A percentile compares a stretch with the other conserved stretches of the same genome.
Evolutionary conservation across 257 asterid genomes (phyloP).

Genomic region (Agastache rugosa): DNA sequence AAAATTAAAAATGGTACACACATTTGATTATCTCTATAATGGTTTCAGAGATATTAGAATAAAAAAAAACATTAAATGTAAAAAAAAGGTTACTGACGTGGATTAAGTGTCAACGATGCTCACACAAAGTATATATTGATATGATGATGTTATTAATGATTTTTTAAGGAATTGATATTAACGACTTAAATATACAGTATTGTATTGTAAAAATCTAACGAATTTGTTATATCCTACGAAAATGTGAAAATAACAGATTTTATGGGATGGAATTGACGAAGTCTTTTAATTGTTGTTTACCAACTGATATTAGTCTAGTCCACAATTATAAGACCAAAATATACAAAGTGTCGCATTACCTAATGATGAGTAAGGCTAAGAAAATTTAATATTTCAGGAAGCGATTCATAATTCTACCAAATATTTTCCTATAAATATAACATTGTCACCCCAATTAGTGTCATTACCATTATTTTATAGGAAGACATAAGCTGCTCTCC

Average conservation of each 20-base stretch:
- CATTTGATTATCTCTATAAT: no score
- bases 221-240: slow-evolving; percentile 21
- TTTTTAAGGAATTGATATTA: neutral
- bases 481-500: neutral
- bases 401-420: neutral
- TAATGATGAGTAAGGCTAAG: slow-evolving; percentile 36
- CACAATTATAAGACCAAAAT: neutral
- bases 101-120: no score
- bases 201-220: neutral
- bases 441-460: neutral
- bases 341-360: slow-evolving; percentile 26
- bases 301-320: slow-evolving; percentile 18
- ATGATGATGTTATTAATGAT: no score
- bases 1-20: no score
- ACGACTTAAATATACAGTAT: neutral
- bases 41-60: no score
- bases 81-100: no score
- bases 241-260: slow-evolving; percentile 13
- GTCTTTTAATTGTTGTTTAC: slow-evolving; percentile 20
- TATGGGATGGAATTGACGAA: slow-evolving; percentile 21
- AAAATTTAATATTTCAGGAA: neutral
- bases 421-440: slow-evolving; percentile 34
- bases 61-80: no score
- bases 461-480: neutral
- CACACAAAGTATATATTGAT: no score